Base-by-base conservation (phyloP, 2,329 filamentous ascomycete genomes). In the Corniculantispora saksenae region DNA sequence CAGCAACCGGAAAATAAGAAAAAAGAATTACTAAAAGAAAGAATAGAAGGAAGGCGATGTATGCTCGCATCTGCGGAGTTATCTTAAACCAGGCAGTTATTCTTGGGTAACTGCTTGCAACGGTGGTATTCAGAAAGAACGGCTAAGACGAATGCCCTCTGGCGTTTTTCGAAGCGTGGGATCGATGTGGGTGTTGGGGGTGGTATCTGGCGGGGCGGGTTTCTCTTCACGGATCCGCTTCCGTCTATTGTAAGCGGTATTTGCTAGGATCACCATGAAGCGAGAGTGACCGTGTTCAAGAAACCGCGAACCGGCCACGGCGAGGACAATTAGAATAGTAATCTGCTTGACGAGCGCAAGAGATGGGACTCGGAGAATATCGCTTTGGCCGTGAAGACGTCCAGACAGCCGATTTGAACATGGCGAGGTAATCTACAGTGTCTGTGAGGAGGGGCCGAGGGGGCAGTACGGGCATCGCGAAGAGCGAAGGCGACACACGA, bases 221-320 rank as follows among this genome's bases (percentile, higher is more conserved):
- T 54, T 54, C 35, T 61, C 48, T 54, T 61, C 48, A 61, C 48
- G 38, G 59, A 45, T 61, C 59, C 59, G 59, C 59, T 61, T 61
- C 59, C 59, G 59, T 61, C 48, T 40, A 53, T 45, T 61, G 58
- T 61, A 51, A 61, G n/a, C 40, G 58, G 54, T 57, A 43, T 43
- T 12, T 45, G 54, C 25, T n/a, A 38, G 19, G 54, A 45, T 32
- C 13, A 15, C 21, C 19, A 17, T 19, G 29, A 45, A 57, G 8
- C 15, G 17, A 9, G 8, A n/a, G 21, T 29, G 40, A 17, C 15
- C 2, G n/a, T 48, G 43, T 15, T 48, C 8, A 32, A 35, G 12
- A 19, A 21, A n/a, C n/a, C 38, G 35, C 15, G 54, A 10, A 13
- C 15, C 27, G 29, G 17, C 13, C 17, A 25, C 21, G 21, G 21